Evolutionary conservation across 2,329 filamentous ascomycete species (phyloP).

Genomic region (Alternaria brassicicola): DNA sequence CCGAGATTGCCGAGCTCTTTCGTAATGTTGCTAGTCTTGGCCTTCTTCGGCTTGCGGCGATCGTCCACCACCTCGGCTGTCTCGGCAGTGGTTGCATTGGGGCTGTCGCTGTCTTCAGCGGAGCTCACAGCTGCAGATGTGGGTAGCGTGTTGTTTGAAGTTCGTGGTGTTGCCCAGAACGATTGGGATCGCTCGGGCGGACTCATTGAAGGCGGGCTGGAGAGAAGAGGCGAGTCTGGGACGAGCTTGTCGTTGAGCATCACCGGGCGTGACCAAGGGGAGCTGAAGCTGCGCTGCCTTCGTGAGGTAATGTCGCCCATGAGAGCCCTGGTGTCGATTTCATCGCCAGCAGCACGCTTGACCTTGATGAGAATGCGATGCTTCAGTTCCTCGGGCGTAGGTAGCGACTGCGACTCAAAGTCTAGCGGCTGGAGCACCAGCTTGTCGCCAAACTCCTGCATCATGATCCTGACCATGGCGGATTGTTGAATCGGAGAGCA

Average conservation of each 20-base stretch:
- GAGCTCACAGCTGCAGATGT: slow-evolving; percentile 62
- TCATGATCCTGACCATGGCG: slow-evolving; percentile 89
- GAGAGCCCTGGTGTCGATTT: slow-evolving; percentile 43
- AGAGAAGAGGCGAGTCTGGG: slow-evolving; percentile 55
- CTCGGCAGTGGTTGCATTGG: slow-evolving; percentile 60
- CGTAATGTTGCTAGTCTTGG: slow-evolving; percentile 80
- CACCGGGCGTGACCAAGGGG: slow-evolving; percentile 71
- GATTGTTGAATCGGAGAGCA: slow-evolving; percentile 83
- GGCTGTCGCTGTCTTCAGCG: slow-evolving; percentile 78
- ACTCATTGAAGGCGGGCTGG: slow-evolving; percentile 60
- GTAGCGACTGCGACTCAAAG: slow-evolving; percentile 70
- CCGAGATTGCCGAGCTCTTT: slow-evolving; percentile 83
- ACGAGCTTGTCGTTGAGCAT: slow-evolving; percentile 64
- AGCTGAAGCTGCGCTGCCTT: slow-evolving; percentile 73
- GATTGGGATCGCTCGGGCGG: slow-evolving; percentile 56
- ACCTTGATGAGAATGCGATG: slow-evolving; percentile 91
- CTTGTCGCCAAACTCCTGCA: slow-evolving; percentile 78
- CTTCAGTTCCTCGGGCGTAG: slow-evolving; percentile 84
- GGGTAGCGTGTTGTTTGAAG: slow-evolving; percentile 61
- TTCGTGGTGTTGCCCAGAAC: slow-evolving; percentile 58
- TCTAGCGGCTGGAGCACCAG: slow-evolving; percentile 79
- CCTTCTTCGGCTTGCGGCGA: slow-evolving; percentile 65
- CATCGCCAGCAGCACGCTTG: slow-evolving; percentile 71
- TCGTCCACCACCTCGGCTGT: slow-evolving; percentile 60
- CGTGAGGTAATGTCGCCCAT: slow-evolving; percentile 45